A percentile compares a stretch with the other conserved stretches of the same genome.
phyloP scores from a whole-genome alignment of 177 flowering plant species.

The Vitis hybrid region DNA sequence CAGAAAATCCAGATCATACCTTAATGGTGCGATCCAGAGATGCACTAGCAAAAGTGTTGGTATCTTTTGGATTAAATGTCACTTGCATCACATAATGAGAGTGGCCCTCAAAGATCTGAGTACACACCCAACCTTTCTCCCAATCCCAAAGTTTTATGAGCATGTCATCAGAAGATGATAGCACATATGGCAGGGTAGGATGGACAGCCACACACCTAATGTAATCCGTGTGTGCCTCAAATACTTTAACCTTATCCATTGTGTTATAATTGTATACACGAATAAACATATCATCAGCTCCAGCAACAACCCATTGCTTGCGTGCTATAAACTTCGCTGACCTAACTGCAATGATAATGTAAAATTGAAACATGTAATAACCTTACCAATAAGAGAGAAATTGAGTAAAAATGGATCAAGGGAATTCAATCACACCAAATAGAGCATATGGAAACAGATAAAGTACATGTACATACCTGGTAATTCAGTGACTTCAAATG shows the following conservation, averaged over 20 bases:
- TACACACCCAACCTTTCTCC: slow-evolving; percentile 97
- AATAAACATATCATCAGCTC: slow-evolving; percentile 96
- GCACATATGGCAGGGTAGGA: slow-evolving; percentile 95
- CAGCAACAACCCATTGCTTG: slow-evolving; percentile 97
- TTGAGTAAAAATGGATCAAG: neutral
- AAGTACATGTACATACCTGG: slow-evolving; percentile 52
- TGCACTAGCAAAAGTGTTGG: slow-evolving; percentile 98
- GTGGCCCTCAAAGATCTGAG: slow-evolving; percentile 96
- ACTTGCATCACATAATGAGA: slow-evolving; percentile 99
- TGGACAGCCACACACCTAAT: slow-evolving; percentile 97
- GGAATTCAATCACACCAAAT: neutral
- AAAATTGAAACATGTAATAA: slow-evolving; percentile 8
- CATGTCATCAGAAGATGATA: slow-evolving; percentile 99
- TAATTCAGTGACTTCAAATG: slow-evolving; percentile 91
- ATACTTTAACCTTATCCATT: slow-evolving; percentile 96
- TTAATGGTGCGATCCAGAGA: slow-evolving; percentile 98
- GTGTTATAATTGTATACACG: slow-evolving; percentile 98
- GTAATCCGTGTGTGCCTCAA: slow-evolving; percentile 96
- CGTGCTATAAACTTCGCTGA: slow-evolving; percentile 93
- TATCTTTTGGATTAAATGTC: slow-evolving; percentile 96
- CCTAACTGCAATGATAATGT: slow-evolving; percentile 57
- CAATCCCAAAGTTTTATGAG: slow-evolving; percentile 99
- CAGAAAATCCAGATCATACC: slow-evolving; percentile 36
- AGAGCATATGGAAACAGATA: neutral
- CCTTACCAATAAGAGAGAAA: slow-evolving; percentile 8